Evolutionary conservation across 148 eudicot genomes (phyloP).

Genomic region (Euryodendron excelsum): DNA sequence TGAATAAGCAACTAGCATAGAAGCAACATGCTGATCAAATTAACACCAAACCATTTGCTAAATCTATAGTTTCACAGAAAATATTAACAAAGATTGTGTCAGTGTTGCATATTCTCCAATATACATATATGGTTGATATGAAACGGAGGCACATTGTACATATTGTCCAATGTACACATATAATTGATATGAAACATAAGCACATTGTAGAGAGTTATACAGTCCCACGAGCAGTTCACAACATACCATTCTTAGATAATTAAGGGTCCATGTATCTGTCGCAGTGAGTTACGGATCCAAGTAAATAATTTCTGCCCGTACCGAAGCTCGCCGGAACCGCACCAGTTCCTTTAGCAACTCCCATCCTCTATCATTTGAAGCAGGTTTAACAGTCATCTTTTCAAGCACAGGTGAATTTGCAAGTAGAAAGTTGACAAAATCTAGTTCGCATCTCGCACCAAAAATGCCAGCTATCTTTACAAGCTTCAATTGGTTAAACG

Average conservation of each 20-base stretch:
- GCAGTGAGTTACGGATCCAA: conserved; percentile 37
- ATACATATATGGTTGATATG: too few relatives aligned
- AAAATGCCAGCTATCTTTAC: conserved; percentile 50
- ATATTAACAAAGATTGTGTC: not conserved
- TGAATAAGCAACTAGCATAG: too few relatives aligned
- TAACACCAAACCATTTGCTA: not conserved
- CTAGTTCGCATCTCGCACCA: conserved; percentile 46
- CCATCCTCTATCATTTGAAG: conserved; percentile 44
- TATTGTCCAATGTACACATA: not conserved
- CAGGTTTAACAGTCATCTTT: conserved; percentile 68
- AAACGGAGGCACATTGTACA: not conserved
- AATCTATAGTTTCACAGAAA: not conserved
- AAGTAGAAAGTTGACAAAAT: conserved; percentile 65
- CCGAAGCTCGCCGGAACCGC: conserved; percentile 64
- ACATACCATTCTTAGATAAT: not conserved
- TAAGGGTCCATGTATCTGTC: not conserved
- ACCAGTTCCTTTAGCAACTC: conserved; percentile 62
- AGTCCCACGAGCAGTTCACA: not conserved
- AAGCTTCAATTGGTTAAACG: conserved; percentile 47
- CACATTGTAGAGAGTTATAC: not conserved
- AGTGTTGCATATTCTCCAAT: not conserved
- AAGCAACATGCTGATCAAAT: not conserved
- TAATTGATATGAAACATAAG: not conserved
- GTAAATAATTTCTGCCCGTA: conserved; percentile 59
- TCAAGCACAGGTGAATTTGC: conserved; percentile 70